These are phyloP conservation scores for Triticum urartu DNA, from an alignment of 176 grass and related monocot genomes.

Conservation along the genomic window DNA sequence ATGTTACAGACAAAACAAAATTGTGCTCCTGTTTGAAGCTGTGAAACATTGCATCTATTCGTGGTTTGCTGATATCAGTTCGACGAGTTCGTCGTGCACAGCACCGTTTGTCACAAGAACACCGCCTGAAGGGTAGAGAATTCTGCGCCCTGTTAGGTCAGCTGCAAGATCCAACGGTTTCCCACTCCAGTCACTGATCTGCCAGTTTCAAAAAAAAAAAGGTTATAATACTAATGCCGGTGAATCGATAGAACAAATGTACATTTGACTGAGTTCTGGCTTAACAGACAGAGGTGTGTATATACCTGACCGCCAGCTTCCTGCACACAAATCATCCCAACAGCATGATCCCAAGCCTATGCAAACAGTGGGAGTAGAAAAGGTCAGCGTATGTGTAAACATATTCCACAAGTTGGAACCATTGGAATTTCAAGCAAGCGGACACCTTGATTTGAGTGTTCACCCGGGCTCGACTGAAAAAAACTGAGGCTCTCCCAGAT, in stretches of 20 bases:
- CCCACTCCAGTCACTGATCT: slow-evolving; percentile 93
- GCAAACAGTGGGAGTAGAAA: slow-evolving; percentile 17
- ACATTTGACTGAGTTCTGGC: neutral
- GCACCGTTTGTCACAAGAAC: slow-evolving; percentile 72
- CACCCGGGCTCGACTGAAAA: slow-evolving; percentile 57
- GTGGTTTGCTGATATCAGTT: slow-evolving; percentile 67
- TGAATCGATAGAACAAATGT: neutral
- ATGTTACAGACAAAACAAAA: neutral
- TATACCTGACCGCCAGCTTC: slow-evolving; percentile 85
- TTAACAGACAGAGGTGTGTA: neutral
- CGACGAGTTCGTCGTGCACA: slow-evolving; percentile 61
- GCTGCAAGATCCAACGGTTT: slow-evolving; percentile 64
- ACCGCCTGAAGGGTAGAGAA: slow-evolving; percentile 76
- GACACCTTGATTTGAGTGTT: slow-evolving; percentile 83
- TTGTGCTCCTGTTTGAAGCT: neutral
- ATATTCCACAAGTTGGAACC: slow-evolving; percentile 9
- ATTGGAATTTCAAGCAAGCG: slow-evolving; percentile 33
- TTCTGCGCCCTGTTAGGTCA: slow-evolving; percentile 66
- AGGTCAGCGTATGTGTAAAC: neutral
- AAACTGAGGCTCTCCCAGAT: slow-evolving; percentile 79
- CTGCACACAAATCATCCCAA: slow-evolving; percentile 79
- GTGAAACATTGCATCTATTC: neutral
- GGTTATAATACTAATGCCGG: neutral
- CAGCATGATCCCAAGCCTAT: slow-evolving; percentile 91
- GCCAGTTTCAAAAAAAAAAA: slow-evolving; percentile 15